phyloP scores from a whole-genome alignment of 306 rosid species.

The Calophaca sinica region DNA sequence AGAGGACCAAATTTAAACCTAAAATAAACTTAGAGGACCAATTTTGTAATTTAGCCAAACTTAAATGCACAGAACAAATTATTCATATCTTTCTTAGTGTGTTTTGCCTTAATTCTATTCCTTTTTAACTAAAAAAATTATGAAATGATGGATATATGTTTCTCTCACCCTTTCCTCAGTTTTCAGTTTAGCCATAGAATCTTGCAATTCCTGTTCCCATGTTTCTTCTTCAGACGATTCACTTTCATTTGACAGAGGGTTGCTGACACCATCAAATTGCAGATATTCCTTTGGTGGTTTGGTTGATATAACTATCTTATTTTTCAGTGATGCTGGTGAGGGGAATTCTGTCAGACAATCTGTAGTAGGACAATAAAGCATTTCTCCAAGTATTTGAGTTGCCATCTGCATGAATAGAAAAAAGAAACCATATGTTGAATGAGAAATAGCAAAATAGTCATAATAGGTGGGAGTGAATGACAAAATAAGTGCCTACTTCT shows the following conservation, averaged over 20 bases:
- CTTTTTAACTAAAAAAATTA: not conserved
- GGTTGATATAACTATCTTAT: constrained; percentile 73
- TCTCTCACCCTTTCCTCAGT: constrained; percentile 55
- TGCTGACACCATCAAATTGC: constrained; percentile 36
- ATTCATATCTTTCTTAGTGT: too few species aligned
- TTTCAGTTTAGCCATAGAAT: constrained; percentile 43
- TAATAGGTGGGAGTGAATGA: not conserved
- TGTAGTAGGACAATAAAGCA: constrained; percentile 62
- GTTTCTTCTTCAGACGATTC: constrained; percentile 68
- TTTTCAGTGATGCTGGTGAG: constrained; percentile 76
- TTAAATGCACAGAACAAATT: too few species aligned
- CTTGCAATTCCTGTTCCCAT: constrained; percentile 34
- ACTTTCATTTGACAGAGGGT: constrained; percentile 44
- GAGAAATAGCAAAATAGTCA: not conserved
- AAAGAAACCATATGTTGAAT: constrained; percentile 30
- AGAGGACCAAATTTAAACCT: too few species aligned
- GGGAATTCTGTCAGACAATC: constrained; percentile 73
- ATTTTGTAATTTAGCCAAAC: too few species aligned
- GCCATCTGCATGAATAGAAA: constrained; percentile 61
- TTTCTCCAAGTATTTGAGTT: constrained; percentile 68
- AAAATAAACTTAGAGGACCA: too few species aligned
- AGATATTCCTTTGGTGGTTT: constrained; percentile 81
- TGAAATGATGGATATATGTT: constrained; percentile 12
- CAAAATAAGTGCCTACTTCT: constrained; percentile 51
- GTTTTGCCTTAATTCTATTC: too few species aligned